Percentiles rank a stretch among this genome's conserved stretches.
Conservation (phyloP, 208 protist species). For the Trypanosoma lewisi region DNA sequence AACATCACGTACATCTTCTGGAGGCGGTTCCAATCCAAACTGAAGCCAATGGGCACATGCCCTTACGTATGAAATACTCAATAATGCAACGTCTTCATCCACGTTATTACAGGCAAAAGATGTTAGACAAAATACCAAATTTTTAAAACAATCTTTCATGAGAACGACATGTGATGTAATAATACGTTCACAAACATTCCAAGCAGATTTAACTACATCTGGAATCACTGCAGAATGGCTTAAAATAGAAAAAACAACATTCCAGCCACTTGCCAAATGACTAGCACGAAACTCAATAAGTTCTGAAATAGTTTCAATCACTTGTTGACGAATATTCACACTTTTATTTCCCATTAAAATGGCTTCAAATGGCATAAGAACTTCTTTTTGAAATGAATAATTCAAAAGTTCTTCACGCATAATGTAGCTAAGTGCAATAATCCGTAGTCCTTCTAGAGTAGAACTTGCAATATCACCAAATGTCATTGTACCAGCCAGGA, state of each 20-base stretch:
- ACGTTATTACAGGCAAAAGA: constrained; percentile 66
- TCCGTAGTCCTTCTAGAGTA: constrained; percentile 61
- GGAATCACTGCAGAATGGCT: constrained; percentile 74
- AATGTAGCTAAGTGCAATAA: constrained; percentile 72
- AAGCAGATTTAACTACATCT: constrained; percentile 63
- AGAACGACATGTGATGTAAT: constrained; percentile 56
- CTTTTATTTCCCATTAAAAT: constrained; percentile 78
- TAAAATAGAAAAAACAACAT: constrained; percentile 78
- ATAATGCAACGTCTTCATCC: constrained; percentile 58
- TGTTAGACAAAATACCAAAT: constrained; percentile 82
- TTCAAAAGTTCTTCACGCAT: constrained; percentile 77
- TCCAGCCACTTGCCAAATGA: constrained; percentile 80
- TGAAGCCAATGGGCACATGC: constrained; percentile 82
- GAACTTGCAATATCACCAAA: constrained; percentile 32
- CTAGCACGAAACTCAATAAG: constrained; percentile 71
- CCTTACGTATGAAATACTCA: constrained; percentile 65
- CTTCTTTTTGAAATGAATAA: constrained; percentile 86
- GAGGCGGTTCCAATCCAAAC: constrained; percentile 73
- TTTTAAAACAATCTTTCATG: constrained; percentile 80
- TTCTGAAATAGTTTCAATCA: constrained; percentile 72
- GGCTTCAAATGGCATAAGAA: constrained; percentile 69
- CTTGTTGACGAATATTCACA: constrained; percentile 45
- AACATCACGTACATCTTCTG: constrained; percentile 41
- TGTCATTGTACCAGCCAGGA: constrained; percentile 46
- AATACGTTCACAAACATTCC: constrained; percentile 61